These are phyloP conservation scores for Tetrapisispora iriomotensis DNA, from an alignment of 805 yeast genomes.

Conservation along the genomic window DNA sequence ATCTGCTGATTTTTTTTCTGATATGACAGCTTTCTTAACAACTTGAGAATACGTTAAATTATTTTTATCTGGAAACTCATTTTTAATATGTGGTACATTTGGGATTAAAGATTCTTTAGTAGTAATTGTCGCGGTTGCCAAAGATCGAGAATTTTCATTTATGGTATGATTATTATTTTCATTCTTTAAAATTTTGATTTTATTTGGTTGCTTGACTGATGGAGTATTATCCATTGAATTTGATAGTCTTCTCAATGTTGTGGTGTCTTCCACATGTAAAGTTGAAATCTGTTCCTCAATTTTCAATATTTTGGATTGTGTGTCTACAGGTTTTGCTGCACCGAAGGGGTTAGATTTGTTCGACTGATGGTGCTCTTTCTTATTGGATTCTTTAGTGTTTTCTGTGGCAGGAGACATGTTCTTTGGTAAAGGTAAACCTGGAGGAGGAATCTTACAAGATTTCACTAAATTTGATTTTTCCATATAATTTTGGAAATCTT, in stretches of 20 bases:
- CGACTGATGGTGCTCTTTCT: too few relatives aligned
- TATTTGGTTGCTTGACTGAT: not conserved
- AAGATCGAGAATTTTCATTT: not conserved
- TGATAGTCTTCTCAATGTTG: conserved; percentile 17
- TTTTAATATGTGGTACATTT: not conserved
- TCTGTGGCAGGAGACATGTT: not conserved
- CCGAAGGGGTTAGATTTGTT: conserved; percentile 68
- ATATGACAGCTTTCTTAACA: not conserved
- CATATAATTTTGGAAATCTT: conserved; percentile 31
- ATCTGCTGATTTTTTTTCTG: not conserved
- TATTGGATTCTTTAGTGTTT: conserved; percentile 15
- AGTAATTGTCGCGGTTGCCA: conserved; percentile 1
- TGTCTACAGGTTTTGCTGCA: conserved; percentile 76
- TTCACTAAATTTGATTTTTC: conserved; percentile 20
- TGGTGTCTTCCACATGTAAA: conserved; percentile 38
- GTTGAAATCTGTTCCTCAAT: conserved; percentile 41
- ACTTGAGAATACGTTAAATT: conserved; percentile 3
- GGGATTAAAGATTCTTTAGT: conserved; percentile 1
- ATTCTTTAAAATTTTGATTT: conserved; percentile 3
- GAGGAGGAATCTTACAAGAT: conserved; percentile 22
- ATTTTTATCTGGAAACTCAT: not conserved
- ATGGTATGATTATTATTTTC: not conserved
- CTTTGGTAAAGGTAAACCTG: conserved; percentile 15
- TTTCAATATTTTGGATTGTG: conserved; percentile 52
- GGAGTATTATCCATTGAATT: conserved; percentile 6